phyloP scores from a whole-genome alignment of 2,329 filamentous ascomycete genomes.

The Phialemonium atrogriseum region DNA sequence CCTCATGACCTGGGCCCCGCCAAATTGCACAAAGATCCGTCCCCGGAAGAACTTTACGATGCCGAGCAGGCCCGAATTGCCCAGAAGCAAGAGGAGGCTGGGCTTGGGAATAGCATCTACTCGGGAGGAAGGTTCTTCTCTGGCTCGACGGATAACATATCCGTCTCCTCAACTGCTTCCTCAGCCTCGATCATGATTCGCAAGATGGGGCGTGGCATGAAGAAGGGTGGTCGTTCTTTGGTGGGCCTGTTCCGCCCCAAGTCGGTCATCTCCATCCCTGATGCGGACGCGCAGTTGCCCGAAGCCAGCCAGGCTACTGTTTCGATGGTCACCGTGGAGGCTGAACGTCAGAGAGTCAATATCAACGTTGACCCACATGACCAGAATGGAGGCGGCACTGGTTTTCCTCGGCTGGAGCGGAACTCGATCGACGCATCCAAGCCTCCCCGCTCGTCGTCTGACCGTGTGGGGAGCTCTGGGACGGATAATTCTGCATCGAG shows the following conservation, averaged over 20 bases:
- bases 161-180: constrained; percentile 81
- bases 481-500: constrained; percentile 57
- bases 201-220: constrained; percentile 99
- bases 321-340: constrained; percentile 93
- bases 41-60: constrained; percentile 59
- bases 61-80: constrained; percentile 88
- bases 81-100: constrained; percentile 82
- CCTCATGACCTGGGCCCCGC: constrained; percentile 31
- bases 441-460: constrained; percentile 33
- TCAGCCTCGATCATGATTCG: constrained; percentile 90
- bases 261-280: constrained; percentile 71
- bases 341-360: constrained; percentile 77
- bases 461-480: constrained; percentile 46
- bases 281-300: constrained; percentile 57
- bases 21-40: constrained; percentile 59
- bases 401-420: constrained; percentile 75
- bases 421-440: constrained; percentile 66
- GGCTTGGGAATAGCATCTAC: constrained; percentile 90
- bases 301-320: constrained; percentile 74
- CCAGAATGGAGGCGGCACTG: constrained; percentile 62
- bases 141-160: constrained; percentile 90
- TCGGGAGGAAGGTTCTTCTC: constrained; percentile 77
- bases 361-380: constrained; percentile 63
- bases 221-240: constrained; percentile 82
- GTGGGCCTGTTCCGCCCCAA: constrained; percentile 94